Conservation (phyloP, 139 green algal genomes). For the Limnomonas spitsbergensis region DNA sequence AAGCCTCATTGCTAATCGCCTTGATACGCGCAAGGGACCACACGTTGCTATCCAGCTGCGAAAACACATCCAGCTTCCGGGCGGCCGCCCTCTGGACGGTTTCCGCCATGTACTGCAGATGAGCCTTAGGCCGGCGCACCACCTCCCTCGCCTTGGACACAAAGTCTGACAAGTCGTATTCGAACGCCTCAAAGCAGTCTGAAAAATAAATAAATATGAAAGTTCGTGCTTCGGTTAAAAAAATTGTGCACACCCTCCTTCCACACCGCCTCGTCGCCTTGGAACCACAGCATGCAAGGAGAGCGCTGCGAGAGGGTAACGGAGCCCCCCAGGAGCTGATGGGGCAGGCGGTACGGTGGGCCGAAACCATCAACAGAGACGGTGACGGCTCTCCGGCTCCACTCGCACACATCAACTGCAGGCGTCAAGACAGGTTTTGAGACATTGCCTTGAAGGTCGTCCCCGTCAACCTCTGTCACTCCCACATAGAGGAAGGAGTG, state of each 20-base stretch:
- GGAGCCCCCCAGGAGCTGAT: neutral
- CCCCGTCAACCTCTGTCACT: neutral
- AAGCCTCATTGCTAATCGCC: no score
- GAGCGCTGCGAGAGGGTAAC: neutral
- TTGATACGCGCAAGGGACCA: no score
- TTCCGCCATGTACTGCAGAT: no score
- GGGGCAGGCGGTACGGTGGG: neutral
- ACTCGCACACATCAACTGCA: neutral
- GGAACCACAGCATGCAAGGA: neutral
- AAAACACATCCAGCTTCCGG: no score
- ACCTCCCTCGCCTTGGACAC: no score
- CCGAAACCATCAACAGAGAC: neutral
- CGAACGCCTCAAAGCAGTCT: no score
- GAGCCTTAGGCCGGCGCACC: no score
- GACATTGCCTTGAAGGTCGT: neutral
- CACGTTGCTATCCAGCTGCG: no score
- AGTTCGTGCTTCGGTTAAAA: no score
- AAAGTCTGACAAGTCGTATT: no score
- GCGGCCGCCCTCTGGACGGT: no score
- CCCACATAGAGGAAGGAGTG: neutral
- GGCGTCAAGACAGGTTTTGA: neutral
- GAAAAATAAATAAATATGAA: no score
- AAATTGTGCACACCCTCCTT: neutral
- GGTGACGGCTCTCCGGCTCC: neutral
- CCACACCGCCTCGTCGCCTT: neutral